These are phyloP conservation scores for Wickerhamomyces sp. DNA, from an alignment of 1,139 yeast genomes.

Conservation along the genomic window DNA sequence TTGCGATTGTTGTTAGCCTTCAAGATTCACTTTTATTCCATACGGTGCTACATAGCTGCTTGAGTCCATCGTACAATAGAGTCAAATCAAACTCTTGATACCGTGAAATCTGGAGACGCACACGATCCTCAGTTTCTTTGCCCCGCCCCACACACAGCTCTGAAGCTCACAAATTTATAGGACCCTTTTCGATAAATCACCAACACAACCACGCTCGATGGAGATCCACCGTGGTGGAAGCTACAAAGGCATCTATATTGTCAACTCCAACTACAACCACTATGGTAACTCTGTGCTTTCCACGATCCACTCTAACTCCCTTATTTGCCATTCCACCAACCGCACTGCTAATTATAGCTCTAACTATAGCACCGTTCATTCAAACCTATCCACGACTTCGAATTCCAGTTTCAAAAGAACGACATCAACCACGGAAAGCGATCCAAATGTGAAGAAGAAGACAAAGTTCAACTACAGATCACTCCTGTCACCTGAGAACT, in stretches of 20 bases:
- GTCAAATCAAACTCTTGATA: no score
- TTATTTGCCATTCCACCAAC: no score
- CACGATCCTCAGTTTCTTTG: no score
- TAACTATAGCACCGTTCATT: neutral
- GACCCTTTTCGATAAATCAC: no score
- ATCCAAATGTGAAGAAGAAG: constrained; percentile 3
- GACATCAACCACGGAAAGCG: neutral
- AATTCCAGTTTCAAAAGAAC: constrained; percentile 1
- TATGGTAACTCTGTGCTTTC: constrained; percentile 21
- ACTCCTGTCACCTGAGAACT: constrained; percentile 12
- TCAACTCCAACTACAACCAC: constrained; percentile 21
- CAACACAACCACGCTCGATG: no score
- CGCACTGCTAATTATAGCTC: neutral
- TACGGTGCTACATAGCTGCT: no score
- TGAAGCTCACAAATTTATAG: no score
- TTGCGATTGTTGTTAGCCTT: no score
- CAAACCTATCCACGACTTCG: neutral
- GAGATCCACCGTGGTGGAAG: neutral
- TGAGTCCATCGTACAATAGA: no score
- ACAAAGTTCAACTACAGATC: constrained; percentile 19
- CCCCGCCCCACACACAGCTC: no score
- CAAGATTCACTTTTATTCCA: no score
- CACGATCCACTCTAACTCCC: constrained; percentile 6
- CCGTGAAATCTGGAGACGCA: no score
- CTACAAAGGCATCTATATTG: constrained; percentile 16